Evolutionary conservation across 1,284 basidiomycete species (phyloP).

Genomic region (Singerocomus rubriflavus): DNA sequence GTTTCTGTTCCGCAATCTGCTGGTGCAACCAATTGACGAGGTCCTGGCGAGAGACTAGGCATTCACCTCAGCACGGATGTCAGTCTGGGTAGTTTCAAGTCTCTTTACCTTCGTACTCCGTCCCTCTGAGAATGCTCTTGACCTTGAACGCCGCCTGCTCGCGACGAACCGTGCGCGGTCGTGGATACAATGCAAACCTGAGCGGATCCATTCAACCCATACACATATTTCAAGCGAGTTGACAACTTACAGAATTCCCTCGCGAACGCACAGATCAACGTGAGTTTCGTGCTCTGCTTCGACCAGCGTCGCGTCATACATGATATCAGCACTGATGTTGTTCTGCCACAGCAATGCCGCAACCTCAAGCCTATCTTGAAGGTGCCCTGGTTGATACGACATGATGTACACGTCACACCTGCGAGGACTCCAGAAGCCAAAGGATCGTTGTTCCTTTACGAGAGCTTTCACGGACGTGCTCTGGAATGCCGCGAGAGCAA

Average conservation of each 20-base stretch:
- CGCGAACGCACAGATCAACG: constrained; percentile 62
- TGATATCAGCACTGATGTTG: constrained; percentile 81
- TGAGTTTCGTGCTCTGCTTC: constrained; percentile 63
- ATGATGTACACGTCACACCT: constrained; percentile 85
- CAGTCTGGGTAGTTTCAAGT: neutral
- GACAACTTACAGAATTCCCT: constrained; percentile 69
- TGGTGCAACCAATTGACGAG: constrained; percentile 70
- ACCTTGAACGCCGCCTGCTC: constrained; percentile 74
- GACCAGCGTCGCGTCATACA: constrained; percentile 72
- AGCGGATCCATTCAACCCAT: constrained; percentile 1
- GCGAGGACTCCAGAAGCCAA: constrained; percentile 84
- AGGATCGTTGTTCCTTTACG: constrained; percentile 76
- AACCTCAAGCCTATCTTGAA: constrained; percentile 77
- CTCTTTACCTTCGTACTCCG: constrained; percentile 64
- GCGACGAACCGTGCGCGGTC: constrained; percentile 52
- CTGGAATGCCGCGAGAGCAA: constrained; percentile 69
- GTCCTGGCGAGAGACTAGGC: constrained; percentile 62
- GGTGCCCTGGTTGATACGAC: constrained; percentile 71
- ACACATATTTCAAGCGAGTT: neutral
- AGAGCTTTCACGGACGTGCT: constrained; percentile 66
- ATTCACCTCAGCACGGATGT: neutral
- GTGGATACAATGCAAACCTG: constrained; percentile 72
- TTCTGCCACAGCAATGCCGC: constrained; percentile 77
- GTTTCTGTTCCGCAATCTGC: constrained; percentile 74
- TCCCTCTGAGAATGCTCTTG: constrained; percentile 73